phyloP scores from a whole-genome alignment of 148 eudicot species.

The Beta vulgaris region DNA sequence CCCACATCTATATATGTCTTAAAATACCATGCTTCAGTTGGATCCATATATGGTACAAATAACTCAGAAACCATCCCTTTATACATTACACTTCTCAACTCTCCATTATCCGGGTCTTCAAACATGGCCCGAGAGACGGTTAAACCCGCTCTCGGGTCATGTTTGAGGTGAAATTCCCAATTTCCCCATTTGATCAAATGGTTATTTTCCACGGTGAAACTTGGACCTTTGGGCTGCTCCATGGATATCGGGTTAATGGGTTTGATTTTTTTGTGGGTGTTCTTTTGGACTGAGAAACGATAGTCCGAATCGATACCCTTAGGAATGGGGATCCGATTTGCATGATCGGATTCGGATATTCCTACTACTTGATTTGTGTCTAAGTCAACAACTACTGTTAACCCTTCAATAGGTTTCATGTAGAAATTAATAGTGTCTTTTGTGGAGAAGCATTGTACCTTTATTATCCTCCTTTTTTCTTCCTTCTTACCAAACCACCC shows the following conservation, averaged over 20 bases:
- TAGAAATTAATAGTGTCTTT: constrained; percentile 84
- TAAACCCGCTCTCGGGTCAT: constrained; percentile 94
- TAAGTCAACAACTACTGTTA: constrained; percentile 73
- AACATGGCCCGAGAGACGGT: constrained; percentile 68
- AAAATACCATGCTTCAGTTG: constrained; percentile 94
- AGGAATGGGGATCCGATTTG: constrained; percentile 70
- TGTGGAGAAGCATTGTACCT: constrained; percentile 75
- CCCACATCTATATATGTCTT: constrained; percentile 99
- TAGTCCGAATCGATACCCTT: constrained; percentile 76
- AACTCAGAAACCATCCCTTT: constrained; percentile 92
- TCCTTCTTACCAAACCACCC: constrained; percentile 87
- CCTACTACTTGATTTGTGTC: constrained; percentile 65
- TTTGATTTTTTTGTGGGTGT: constrained; percentile 22
- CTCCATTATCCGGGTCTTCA: constrained; percentile 54
- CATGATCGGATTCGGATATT: constrained; percentile 58
- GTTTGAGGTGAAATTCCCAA: constrained; percentile 92
- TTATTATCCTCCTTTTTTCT: constrained; percentile 69
- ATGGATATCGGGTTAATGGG: constrained; percentile 77
- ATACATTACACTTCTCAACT: constrained; percentile 76
- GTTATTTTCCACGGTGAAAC: constrained; percentile 51
- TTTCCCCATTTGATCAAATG: constrained; percentile 87
- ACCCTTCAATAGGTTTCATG: constrained; percentile 95
- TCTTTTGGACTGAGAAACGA: constrained; percentile 52
- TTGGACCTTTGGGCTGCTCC: constrained; percentile 90
- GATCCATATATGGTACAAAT: constrained; percentile 99